Conservation (phyloP, 2,329 filamentous ascomycete genomes). For the Xylariaceae sp. region DNA sequence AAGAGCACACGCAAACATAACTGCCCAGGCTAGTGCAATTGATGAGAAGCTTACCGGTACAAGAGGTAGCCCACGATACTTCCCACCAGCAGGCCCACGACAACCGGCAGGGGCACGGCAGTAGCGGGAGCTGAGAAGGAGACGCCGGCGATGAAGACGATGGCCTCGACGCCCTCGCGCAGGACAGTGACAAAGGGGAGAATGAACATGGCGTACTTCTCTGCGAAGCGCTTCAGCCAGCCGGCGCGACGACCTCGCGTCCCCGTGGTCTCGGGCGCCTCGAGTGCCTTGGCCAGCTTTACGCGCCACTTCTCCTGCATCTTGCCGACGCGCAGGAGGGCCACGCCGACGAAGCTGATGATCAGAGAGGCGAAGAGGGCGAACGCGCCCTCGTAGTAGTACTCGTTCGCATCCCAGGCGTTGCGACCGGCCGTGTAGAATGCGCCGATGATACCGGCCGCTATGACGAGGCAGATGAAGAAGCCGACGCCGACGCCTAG, state of each 20-base stretch:
- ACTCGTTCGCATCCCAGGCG: constrained; percentile 61
- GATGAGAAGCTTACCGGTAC: constrained; percentile 62
- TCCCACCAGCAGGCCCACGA: constrained; percentile 66
- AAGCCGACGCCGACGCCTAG: constrained; percentile 58
- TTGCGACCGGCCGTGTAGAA: constrained; percentile 67
- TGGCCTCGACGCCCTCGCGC: constrained; percentile 77
- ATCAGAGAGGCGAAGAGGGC: constrained; percentile 69
- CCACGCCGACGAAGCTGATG: constrained; percentile 75
- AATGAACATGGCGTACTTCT: constrained; percentile 82
- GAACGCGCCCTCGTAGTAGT: constrained; percentile 79
- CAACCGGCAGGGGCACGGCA: constrained; percentile 70
- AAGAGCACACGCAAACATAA: neutral
- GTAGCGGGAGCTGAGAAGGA: constrained; percentile 69
- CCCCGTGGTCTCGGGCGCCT: constrained; percentile 43
- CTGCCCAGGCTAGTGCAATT: neutral
- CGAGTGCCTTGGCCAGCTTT: constrained; percentile 69
- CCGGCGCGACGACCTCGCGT: constrained; percentile 32
- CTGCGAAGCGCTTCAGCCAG: constrained; percentile 56
- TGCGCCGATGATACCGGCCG: constrained; percentile 62
- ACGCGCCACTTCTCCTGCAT: constrained; percentile 83
- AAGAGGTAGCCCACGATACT: constrained; percentile 63
- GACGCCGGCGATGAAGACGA: constrained; percentile 82
- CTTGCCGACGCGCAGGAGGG: constrained; percentile 74
- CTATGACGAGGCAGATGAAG: constrained; percentile 59
- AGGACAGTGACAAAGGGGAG: constrained; percentile 85